Conservation (phyloP, 345 rosid genomes). For the Lepidium aucheri region DNA sequence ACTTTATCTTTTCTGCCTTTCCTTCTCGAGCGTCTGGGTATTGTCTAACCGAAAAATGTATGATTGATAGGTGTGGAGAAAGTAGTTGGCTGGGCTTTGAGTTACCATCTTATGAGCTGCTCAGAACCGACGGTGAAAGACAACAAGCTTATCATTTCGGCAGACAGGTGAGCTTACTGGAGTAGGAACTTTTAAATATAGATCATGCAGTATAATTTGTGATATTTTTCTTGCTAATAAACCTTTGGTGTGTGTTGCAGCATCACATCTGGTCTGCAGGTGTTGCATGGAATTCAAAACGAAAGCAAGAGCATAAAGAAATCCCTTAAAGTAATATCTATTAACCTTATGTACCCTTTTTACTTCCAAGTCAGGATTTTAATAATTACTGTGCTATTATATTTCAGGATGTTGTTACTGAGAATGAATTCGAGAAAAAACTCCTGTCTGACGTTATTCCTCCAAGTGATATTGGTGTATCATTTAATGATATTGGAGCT, state of each 20-base stretch:
- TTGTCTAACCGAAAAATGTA: neutral
- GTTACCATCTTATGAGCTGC: conserved; percentile 66
- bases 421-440: conserved; percentile 97
- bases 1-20: conserved; percentile 1
- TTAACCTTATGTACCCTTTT: neutral
- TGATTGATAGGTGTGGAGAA: conserved; percentile 69
- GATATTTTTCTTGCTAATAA: neutral
- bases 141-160: conserved; percentile 52
- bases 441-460: conserved; percentile 94
- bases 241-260: conserved; percentile 35
- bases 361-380: neutral
- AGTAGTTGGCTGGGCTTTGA: conserved; percentile 84
- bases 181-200: neutral
- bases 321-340: conserved; percentile 58
- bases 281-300: conserved; percentile 55
- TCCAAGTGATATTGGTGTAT: conserved; percentile 85
- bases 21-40: neutral
- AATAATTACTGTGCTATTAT: neutral
- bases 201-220: neutral
- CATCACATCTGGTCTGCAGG: conserved; percentile 50
- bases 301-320: conserved; percentile 72
- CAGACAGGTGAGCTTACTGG: conserved; percentile 50
- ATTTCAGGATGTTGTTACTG: conserved; percentile 84
- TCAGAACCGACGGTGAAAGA: conserved; percentile 50
- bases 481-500: conserved; percentile 93